Evolutionary conservation across 2,329 filamentous ascomycete species (phyloP).

Genomic region (Arthrinium phaeospermum): DNA sequence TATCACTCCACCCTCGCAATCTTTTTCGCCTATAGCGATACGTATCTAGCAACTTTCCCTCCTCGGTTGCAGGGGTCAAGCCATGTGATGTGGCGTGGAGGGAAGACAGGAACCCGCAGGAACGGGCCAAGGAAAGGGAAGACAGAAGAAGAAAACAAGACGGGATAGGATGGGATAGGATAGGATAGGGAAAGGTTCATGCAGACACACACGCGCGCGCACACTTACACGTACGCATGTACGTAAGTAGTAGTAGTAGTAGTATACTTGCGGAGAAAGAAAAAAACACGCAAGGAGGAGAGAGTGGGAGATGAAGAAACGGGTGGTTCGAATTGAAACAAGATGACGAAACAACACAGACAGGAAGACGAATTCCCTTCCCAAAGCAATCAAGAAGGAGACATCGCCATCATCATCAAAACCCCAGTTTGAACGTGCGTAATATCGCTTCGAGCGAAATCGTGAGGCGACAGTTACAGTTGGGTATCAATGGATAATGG

Average conservation of each 20-base stretch:
- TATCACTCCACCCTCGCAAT: neutral
- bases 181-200: neutral
- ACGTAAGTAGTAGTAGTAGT: neutral
- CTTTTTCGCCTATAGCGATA: neutral
- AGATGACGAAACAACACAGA: neutral
- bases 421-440: neutral
- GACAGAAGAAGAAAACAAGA: conserved; percentile 5
- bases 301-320: neutral
- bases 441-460: conserved; percentile 8
- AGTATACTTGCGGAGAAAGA: neutral
- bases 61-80: neutral
- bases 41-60: neutral
- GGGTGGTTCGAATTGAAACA: neutral
- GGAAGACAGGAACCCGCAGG: neutral
- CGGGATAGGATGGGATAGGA: neutral
- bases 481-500: conserved; percentile 8
- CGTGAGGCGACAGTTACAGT: conserved; percentile 11
- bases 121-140: neutral
- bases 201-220: neutral
- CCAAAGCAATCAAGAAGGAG: neutral
- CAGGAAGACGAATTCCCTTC: neutral
- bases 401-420: neutral
- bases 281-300: neutral
- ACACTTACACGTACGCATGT: neutral
- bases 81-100: neutral